Base-by-base conservation (phyloP, 805 yeast genomes). In the Nakazawaea sp. region DNA sequence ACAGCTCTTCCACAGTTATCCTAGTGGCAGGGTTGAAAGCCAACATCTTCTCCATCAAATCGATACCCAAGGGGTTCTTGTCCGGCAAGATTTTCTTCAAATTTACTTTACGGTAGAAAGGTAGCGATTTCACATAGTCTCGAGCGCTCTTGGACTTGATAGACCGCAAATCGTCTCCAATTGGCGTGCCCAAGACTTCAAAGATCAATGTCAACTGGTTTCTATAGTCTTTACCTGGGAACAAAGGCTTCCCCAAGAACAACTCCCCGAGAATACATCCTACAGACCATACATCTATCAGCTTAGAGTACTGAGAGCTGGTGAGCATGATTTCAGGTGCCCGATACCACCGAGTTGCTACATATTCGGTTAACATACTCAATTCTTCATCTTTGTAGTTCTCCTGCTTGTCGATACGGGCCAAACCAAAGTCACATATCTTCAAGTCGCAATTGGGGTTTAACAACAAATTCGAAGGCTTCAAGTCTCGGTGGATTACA, bases 301-400 rank as follows among this genome's bases (percentile, higher is more conserved):
- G 85, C 7, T 81, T 75, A 2, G 89, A 72, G 46, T 83, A 83
- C 48, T 78, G 79, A 28, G 83, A 78, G 42, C 73, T 68, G 1
- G 85, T 75, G 19, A 83, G 58, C 90, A 83, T 83, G 40, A 83
- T 80, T 54, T 83, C 92, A 0, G 90, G 90, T 0, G 90, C 90
- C 36, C 92, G 61, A 53, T 83, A 83, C 90, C 90, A 83, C 48
- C 92, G 63, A 7, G 92, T 83, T 3, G 90, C 90, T 3, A 83
- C 92, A 46, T 83, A 83, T 52, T 83, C 90, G 0, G 90, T 83
- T 62, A 82, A 63, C 45, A 71, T 70, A 0, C 81, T 54, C 18
- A 62, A 54, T 13, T 47, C 43, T 11, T 39, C 33, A 33, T 50
- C 53, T 27, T 51, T 51, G 31, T 52, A 50, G 20, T 43, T 48